Conservation (phyloP, 306 rosid species). For the Lagenaria siceraria region DNA sequence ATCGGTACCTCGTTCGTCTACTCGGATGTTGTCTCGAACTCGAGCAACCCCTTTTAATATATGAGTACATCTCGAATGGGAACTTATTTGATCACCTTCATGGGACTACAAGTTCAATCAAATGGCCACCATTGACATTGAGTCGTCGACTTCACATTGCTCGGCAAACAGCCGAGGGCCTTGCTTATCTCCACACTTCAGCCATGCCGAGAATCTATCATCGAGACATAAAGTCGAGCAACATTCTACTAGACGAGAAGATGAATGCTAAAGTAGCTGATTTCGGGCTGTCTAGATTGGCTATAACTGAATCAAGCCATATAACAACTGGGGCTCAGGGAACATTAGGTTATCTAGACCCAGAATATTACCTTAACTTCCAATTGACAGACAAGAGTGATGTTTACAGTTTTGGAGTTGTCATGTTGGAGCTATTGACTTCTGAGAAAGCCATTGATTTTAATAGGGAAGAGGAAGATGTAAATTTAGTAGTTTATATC, state of each 20-base stretch:
- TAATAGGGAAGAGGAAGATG: constrained; percentile 49
- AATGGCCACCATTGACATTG: constrained; percentile 30
- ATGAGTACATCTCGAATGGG: constrained; percentile 70
- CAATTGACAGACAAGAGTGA: constrained; percentile 68
- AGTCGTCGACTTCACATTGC: constrained; percentile 56
- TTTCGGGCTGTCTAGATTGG: constrained; percentile 62
- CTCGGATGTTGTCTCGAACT: constrained; percentile 74
- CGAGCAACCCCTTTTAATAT: constrained; percentile 68
- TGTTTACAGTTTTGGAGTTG: constrained; percentile 67
- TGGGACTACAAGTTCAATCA: constrained; percentile 18
- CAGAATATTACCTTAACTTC: constrained; percentile 58
- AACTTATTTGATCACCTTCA: constrained; percentile 53
- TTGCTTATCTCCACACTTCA: constrained; percentile 65
- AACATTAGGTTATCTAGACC: constrained; percentile 70
- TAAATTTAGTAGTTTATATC: constrained; percentile 62
- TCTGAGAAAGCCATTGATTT: constrained; percentile 79
- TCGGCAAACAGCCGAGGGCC: constrained; percentile 53
- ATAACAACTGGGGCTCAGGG: constrained; percentile 79
- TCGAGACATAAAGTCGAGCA: constrained; percentile 66
- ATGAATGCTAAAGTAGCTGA: constrained; percentile 63
- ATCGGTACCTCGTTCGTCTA: constrained; percentile 56
- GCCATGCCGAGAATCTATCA: constrained; percentile 75
- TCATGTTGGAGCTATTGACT: constrained; percentile 59
- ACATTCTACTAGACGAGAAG: constrained; percentile 48
- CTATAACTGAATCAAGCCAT: constrained; percentile 65